Conservation (phyloP, 2,329 filamentous ascomycete species). For the Aspergillus hiratsukae region DNA sequence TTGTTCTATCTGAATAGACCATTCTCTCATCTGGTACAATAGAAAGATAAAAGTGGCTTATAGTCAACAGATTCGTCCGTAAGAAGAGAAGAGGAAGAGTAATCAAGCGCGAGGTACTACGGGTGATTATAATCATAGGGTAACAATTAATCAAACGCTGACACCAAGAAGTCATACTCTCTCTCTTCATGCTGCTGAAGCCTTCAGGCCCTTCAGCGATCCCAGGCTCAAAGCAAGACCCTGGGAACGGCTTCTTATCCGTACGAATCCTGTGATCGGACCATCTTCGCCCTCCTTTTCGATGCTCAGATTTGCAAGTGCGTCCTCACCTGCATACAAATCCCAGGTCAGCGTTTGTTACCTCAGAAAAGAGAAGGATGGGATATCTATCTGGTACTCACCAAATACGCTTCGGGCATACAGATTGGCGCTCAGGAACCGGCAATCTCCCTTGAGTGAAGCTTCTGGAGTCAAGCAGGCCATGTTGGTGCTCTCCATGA, state of each 20-base stretch:
- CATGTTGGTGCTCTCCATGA: slow-evolving; percentile 99
- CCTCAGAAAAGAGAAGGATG: not conserved
- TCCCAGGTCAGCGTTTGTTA: slow-evolving; percentile 18
- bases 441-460: slow-evolving; percentile 93
- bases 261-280: slow-evolving; percentile 92
- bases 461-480: slow-evolving; percentile 94
- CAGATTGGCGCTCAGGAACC: slow-evolving; percentile 94
- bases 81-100: slow-evolving; percentile 16
- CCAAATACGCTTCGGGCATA: slow-evolving; percentile 97
- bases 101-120: slow-evolving; percentile 11
- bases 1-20: slow-evolving; percentile 11
- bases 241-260: slow-evolving; percentile 95
- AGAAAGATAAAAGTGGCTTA: slow-evolving; percentile 15
- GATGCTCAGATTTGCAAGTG: slow-evolving; percentile 92
- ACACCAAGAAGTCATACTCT: slow-evolving; percentile 15
- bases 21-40: slow-evolving; percentile 13
- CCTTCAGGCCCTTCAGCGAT: slow-evolving; percentile 90
- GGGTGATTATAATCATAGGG: slow-evolving; percentile 17
- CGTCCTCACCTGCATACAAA: slow-evolving; percentile 75
- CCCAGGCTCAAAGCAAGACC: slow-evolving; percentile 90
- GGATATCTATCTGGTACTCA: slow-evolving; percentile 49
- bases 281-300: slow-evolving; percentile 96
- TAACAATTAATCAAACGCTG: slow-evolving; percentile 27
- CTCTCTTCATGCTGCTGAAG: slow-evolving; percentile 44
- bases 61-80: slow-evolving; percentile 29